Base-by-base conservation (phyloP, 164 flowering plant genomes). In the grape (Vitis vinifera) region DNA sequence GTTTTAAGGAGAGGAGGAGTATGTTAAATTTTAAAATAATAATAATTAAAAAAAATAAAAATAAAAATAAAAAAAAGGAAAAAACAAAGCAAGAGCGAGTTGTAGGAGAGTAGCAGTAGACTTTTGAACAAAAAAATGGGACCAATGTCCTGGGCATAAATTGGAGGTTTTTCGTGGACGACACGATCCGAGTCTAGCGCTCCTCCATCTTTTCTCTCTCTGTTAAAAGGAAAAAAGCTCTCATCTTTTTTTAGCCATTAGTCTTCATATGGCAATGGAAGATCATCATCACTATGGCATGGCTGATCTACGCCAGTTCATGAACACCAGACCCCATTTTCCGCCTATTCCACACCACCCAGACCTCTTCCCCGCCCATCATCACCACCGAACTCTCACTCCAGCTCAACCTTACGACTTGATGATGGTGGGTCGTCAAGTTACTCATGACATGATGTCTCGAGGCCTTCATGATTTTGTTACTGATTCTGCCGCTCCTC, bases 131-230 rank as follows among this genome's bases (percentile, higher is more conserved):
- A 76, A 81, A 81, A 71, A 44, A 78, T 74, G 86, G 88, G 86
- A 64, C 82, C 85, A 68, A 64, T 13, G 68, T 76, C 51, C 81
- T 78, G 82, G 79, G 80, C 87, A 62, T 88, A 86, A 80, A 81
- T 85, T 85, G 65, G 69, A 75, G 72, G 73, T 71, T 85, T 83
- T 84, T 82, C 84, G 81, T 84, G 84, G 76, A 82, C 88, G 84
- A 90, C 96, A 92, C 88, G 93, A 92, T 92, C 97, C 93, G 92
- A 77, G 58, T 84, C 91, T 85, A 76, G 79, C 93, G 89, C 93
- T 80, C 72, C 75, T 55, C 58, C 60, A 79, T 62, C 55, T 55
- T 74, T 63, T 66, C 70, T 52, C 57, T 60, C 76, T 71, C 50
- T 68, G 71, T 63, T 68, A 27, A 57, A 55, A 10, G 13, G 9